These are phyloP conservation scores for Suhomyces ambrosiae DNA, from an alignment of 1,139 yeast genomes.

Conservation along the genomic window DNA sequence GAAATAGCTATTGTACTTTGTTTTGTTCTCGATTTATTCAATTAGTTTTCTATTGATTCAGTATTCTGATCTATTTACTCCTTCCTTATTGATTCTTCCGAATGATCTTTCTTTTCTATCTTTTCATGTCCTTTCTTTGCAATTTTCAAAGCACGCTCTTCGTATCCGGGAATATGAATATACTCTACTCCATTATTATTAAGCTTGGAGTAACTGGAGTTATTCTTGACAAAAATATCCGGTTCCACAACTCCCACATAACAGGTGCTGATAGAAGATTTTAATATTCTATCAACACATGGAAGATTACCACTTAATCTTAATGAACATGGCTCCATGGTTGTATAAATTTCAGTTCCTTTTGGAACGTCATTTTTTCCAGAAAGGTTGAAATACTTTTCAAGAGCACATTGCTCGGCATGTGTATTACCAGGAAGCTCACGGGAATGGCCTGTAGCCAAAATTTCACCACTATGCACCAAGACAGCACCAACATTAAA, in stretches of 20 bases:
- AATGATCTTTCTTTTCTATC: slow-evolving; percentile 16
- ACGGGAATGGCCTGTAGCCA: slow-evolving; percentile 84
- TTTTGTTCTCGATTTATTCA: background rate
- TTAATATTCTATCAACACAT: slow-evolving; percentile 77
- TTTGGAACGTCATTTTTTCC: slow-evolving; percentile 56
- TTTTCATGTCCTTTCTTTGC: slow-evolving; percentile 75
- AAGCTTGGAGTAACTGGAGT: slow-evolving; percentile 62
- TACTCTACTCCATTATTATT: slow-evolving; percentile 64
- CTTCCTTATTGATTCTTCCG: slow-evolving; percentile 36
- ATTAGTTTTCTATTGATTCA: background rate
- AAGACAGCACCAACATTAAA: slow-evolving; percentile 93
- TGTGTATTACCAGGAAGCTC: slow-evolving; percentile 96
- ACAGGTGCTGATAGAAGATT: slow-evolving; percentile 56
- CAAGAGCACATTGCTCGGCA: slow-evolving; percentile 94
- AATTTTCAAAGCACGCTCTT: slow-evolving; percentile 66
- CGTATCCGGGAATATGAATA: slow-evolving; percentile 81
- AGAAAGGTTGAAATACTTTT: slow-evolving; percentile 56
- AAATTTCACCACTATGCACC: slow-evolving; percentile 62
- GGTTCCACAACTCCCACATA: slow-evolving; percentile 96
- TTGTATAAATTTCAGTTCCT: slow-evolving; percentile 85
- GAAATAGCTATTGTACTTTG: too few relatives aligned
- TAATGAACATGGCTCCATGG: slow-evolving; percentile 97
- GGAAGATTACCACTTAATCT: slow-evolving; percentile 90
- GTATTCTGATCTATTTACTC: slow-evolving; percentile 20
- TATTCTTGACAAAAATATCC: slow-evolving; percentile 78